Conservation (phyloP, 2,329 filamentous ascomycete genomes). For the Alternaria consortialis region DNA sequence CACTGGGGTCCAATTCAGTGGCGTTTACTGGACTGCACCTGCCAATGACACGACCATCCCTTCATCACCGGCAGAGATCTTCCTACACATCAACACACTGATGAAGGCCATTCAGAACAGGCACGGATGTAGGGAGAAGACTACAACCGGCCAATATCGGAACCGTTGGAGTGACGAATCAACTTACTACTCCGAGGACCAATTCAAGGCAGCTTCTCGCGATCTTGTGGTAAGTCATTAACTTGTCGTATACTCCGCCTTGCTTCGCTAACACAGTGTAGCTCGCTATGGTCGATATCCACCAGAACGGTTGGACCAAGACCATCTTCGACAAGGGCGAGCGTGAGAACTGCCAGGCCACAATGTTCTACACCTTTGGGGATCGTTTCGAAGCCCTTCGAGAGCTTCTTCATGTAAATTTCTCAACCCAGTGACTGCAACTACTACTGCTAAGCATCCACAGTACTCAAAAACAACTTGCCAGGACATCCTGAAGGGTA, state of each 20-base stretch:
- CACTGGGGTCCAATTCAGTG: background rate
- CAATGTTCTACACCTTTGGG: conserved; percentile 19
- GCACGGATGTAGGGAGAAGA: conserved; percentile 5
- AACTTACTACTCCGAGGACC: conserved; percentile 2
- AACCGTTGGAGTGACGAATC: conserved; percentile 17
- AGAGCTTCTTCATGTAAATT: conserved; percentile 13
- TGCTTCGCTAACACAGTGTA: background rate
- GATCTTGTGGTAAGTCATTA: conserved; percentile 11
- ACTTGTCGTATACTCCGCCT: background rate
- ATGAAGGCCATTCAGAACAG: conserved; percentile 16
- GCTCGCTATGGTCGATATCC: conserved; percentile 12
- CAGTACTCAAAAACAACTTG: conserved; percentile 20
- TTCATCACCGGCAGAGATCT: background rate
- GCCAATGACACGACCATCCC: conserved; percentile 6
- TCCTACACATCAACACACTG: background rate
- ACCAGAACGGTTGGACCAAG: conserved; percentile 19
- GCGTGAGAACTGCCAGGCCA: conserved; percentile 12
- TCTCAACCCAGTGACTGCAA: background rate
- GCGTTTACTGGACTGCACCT: background rate
- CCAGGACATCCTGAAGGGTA: conserved; percentile 21
- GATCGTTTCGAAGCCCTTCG: conserved; percentile 17
- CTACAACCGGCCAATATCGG: background rate
- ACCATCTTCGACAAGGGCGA: conserved; percentile 12
- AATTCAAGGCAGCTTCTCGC: conserved; percentile 5
- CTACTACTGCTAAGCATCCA: background rate